Evolutionary conservation across 2,329 filamentous ascomycete genomes (phyloP), one percentile per base, ranked within the genome.

Genomic region (Fusarium robinianum): DNA sequence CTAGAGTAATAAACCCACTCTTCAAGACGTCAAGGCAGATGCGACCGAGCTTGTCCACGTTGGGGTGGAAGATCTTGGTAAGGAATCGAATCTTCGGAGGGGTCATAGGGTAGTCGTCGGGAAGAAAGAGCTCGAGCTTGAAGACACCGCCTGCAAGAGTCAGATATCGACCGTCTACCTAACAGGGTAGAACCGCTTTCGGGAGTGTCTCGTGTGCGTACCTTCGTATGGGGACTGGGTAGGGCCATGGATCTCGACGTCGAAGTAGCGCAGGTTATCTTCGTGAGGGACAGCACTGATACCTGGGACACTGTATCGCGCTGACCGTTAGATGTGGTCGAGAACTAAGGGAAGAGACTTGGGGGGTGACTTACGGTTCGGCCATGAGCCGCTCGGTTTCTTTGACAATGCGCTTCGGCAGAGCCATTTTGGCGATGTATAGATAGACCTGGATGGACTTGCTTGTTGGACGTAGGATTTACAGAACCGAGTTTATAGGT

Each of bases 51-150:
- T 95, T 95, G 69, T 99, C 94, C 60, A 99, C 96, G 69, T 99
- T 99, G 38, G 94, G 94, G 69, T 99, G 95, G 72, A 97, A 99
- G 70, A 99, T 97, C 74, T 96, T 96, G 61, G 95, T 99, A 37
- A 99, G 78, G 72, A 99, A 99, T 41, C 94, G 88, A 65, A 99
- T 96, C 78, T 96, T 96, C 31, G 94, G 94, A 40, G 94, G 92
- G 22, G 90, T 96, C 94, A 99, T 99, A 27, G 94, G 94, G 69
- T 99, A 99, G 74, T 99, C 94, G 65, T 99, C 94, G 30, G 95
- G 95, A 16, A 99, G 80, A 70, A 99, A 99, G 14, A 99, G 83
- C 71, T 99, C 94, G 51, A 97, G 86, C 72, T 95, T 92, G 78
- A 99, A 99, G 54, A 96, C 80, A 34, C 95, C 94, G 41, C 79